A percentile compares a stretch with the other conserved stretches of the same genome.
Conservation (phyloP, 257 asterid species). For the Rhazya stricta region DNA sequence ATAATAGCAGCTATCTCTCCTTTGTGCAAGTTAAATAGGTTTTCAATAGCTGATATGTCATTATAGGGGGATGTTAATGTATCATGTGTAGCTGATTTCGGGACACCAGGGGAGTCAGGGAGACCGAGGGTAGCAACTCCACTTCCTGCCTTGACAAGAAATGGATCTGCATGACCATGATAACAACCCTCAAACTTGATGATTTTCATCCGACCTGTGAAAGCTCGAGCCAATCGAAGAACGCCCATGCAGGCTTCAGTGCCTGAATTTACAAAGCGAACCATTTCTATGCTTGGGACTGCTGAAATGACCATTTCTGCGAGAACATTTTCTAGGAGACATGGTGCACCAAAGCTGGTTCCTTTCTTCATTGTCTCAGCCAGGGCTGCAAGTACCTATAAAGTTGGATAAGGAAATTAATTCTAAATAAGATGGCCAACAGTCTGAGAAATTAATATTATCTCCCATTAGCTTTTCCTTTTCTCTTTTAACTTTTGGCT, state of each 20-base stretch:
- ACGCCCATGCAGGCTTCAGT: constrained; percentile 99
- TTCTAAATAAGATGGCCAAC: neutral
- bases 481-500: neutral
- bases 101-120: constrained; percentile 98
- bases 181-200: constrained; percentile 97
- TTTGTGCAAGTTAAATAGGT: constrained; percentile 66
- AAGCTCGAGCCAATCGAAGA: constrained; percentile 92
- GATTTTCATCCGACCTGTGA: constrained; percentile 71
- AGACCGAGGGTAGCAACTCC: constrained; percentile 98
- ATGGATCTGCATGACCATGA: constrained; percentile 98
- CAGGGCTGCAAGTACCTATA: constrained; percentile 85
- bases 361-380: constrained; percentile 96
- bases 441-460: neutral
- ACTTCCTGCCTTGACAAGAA: constrained; percentile 97
- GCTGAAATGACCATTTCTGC: constrained; percentile 97
- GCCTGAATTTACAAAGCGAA: constrained; percentile 95
- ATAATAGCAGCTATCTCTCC: constrained; percentile 76
- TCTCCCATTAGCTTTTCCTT: neutral
- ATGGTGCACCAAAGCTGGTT: constrained; percentile 99
- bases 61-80: constrained; percentile 86
- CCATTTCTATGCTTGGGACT: constrained; percentile 97
- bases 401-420: neutral
- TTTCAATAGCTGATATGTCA: constrained; percentile 54
- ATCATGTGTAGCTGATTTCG: constrained; percentile 64
- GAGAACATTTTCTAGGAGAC: constrained; percentile 82